Conservation (phyloP, 2,329 filamentous ascomycete species). For the Seiridium unicorne region DNA sequence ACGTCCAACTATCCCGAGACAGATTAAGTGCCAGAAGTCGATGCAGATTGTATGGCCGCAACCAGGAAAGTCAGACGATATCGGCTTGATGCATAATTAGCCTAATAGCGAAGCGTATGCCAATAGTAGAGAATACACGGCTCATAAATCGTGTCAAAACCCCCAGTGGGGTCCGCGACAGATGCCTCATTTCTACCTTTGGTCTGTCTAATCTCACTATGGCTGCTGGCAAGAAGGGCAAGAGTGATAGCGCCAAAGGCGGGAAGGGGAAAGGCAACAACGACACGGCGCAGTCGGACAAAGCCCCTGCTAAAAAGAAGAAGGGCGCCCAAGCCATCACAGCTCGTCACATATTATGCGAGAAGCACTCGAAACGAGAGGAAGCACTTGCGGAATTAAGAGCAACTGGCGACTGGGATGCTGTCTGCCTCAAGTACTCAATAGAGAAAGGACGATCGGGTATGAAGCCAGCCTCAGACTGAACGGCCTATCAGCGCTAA, state of each 20-base stretch:
- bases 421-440: conserved; percentile 3
- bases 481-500: background rate
- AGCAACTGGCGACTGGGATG: background rate
- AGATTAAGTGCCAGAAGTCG: too few species aligned
- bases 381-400: conserved; percentile 9
- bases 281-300: background rate
- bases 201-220: conserved; percentile 8
- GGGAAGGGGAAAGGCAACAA: conserved; percentile 34
- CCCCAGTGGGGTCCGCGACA: conserved; percentile 21
- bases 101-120: background rate
- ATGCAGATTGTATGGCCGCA: background rate
- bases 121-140: background rate
- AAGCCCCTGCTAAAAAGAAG: conserved; percentile 38
- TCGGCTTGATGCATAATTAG: background rate
- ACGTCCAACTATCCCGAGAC: too few species aligned
- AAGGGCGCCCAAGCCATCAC: conserved; percentile 70
- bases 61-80: background rate
- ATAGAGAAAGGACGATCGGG: conserved; percentile 9
- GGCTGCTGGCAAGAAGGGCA: conserved; percentile 17
- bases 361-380: conserved; percentile 8
- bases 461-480: background rate
- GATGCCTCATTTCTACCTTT: background rate
- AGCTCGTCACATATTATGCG: conserved; percentile 65
- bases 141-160: conserved; percentile 7
- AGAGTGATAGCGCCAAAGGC: conserved; percentile 17